Percentiles rank a stretch among this genome's conserved stretches.
Evolutionary conservation across 2,329 filamentous ascomycete genomes (phyloP).

Genomic region (Aspergillus transmontanensis): DNA sequence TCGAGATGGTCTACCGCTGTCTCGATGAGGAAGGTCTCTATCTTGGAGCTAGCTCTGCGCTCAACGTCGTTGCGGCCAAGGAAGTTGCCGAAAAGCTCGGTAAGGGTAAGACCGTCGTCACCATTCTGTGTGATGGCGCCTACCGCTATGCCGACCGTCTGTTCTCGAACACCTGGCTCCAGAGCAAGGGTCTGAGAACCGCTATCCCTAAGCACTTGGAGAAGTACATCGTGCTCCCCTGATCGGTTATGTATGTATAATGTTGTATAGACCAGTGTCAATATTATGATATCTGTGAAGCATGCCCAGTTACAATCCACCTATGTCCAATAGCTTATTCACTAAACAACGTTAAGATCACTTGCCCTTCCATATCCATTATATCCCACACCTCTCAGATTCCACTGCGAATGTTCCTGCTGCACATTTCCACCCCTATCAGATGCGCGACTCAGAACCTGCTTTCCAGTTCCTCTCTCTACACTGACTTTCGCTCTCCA

Average conservation of each 20-base stretch:
- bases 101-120: conserved; percentile 86
- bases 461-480: conserved; percentile 44
- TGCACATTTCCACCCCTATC: conserved; percentile 58
- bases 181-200: conserved; percentile 77
- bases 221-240: conserved; percentile 94
- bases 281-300: not conserved
- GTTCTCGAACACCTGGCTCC: conserved; percentile 89
- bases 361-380: conserved; percentile 61
- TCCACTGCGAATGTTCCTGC: conserved; percentile 55
- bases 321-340: not conserved
- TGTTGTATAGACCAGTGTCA: conserved; percentile 8
- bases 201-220: conserved; percentile 82
- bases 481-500: conserved; percentile 53
- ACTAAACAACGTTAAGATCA: conserved; percentile 48
- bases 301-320: not conserved
- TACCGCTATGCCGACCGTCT: conserved; percentile 93
- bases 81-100: conserved; percentile 91
- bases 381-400: conserved; percentile 61
- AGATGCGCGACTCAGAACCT: conserved; percentile 57
- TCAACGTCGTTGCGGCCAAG: conserved; percentile 95
- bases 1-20: conserved; percentile 96
- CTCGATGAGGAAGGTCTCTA: conserved; percentile 96
- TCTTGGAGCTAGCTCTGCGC: conserved; percentile 85
- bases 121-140: conserved; percentile 92
- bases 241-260: conserved; percentile 18